These are phyloP conservation scores for Capsicum chinense DNA, from an alignment of 257 asterid genomes.

Conservation along the genomic window DNA sequence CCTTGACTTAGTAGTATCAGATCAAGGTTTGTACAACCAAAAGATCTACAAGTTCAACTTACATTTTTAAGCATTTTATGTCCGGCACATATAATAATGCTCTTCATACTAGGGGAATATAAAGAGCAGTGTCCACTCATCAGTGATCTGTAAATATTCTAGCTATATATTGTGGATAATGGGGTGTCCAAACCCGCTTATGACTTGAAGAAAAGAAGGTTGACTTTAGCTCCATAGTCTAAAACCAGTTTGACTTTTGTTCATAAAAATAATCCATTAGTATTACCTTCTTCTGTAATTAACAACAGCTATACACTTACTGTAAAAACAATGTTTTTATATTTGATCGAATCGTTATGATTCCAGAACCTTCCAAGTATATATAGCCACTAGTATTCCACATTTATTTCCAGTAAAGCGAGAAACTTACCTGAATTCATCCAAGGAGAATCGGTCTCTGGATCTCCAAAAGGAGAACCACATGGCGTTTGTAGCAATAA, in stretches of 20 bases:
- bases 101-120: background rate
- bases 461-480: conserved; percentile 98
- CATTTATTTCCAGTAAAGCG: background rate
- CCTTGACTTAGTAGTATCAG: background rate
- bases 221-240: conserved; percentile 11
- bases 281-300: background rate
- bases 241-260: conserved; percentile 24
- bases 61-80: conserved; percentile 3
- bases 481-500: conserved; percentile 60
- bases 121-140: background rate
- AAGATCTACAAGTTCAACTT: conserved; percentile 17
- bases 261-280: conserved; percentile 14
- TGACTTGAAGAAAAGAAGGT: conserved; percentile 12
- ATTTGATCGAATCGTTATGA: conserved; percentile 27
- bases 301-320: background rate
- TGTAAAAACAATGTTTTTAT: background rate
- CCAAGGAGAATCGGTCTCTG: conserved; percentile 87
- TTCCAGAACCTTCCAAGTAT: background rate
- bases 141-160: background rate
- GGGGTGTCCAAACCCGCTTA: background rate
- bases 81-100: conserved; percentile 2
- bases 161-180: background rate
- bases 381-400: conserved; percentile 21
- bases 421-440: conserved; percentile 77
- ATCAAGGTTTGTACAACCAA: background rate